Conservation (phyloP, 177 flowering plant genomes). For the Telopea speciosissima region DNA sequence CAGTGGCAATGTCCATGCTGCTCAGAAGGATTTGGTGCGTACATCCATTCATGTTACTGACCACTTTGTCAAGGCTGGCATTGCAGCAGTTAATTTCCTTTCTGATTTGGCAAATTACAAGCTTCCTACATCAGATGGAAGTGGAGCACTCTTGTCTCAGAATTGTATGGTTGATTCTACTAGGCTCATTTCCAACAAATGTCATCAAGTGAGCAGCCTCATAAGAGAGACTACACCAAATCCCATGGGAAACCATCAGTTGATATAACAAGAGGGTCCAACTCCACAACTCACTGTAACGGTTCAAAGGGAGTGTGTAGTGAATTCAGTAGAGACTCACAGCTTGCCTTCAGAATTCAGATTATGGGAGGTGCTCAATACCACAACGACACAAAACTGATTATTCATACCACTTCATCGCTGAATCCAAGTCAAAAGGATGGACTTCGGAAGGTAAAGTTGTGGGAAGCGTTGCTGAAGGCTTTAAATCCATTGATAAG, state of each 20-base stretch:
- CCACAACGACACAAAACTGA: slow-evolving; percentile 35
- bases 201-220: slow-evolving; percentile 38
- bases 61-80: slow-evolving; percentile 61
- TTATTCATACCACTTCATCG: slow-evolving; percentile 18
- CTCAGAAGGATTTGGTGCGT: slow-evolving; percentile 20
- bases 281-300: slow-evolving; percentile 17
- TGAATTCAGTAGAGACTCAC: slow-evolving; percentile 24
- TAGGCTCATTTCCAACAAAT: slow-evolving; percentile 26
- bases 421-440: slow-evolving; percentile 22
- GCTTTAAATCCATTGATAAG: slow-evolving; percentile 16
- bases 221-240: slow-evolving; percentile 28
- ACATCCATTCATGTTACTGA: slow-evolving; percentile 41
- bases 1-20: slow-evolving; percentile 19
- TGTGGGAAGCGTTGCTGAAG: slow-evolving; percentile 18
- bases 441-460: slow-evolving; percentile 27
- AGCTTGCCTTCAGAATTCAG: slow-evolving; percentile 25
- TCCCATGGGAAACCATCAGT: slow-evolving; percentile 35
- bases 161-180: slow-evolving; percentile 48
- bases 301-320: slow-evolving; percentile 26
- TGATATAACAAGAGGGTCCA: slow-evolving; percentile 22
- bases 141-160: slow-evolving; percentile 23
- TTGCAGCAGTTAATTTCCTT: slow-evolving; percentile 58
- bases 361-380: slow-evolving; percentile 26
- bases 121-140: slow-evolving; percentile 46
- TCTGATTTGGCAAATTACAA: slow-evolving; percentile 57